phyloP scores from a whole-genome alignment of 768 basidiomycete genomes.

The Amanita exitialis region DNA sequence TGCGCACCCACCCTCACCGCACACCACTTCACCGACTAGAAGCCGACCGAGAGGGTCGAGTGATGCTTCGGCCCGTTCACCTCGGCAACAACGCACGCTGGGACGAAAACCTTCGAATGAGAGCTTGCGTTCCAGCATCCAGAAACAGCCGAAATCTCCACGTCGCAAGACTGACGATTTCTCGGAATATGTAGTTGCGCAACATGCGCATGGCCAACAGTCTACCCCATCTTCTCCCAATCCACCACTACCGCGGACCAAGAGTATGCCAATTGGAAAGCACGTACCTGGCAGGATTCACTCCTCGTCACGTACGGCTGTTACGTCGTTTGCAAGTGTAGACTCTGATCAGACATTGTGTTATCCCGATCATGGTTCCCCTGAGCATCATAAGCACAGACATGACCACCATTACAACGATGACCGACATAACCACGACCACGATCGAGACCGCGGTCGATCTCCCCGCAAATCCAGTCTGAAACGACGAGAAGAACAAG shows the following conservation, averaged over 20 bases:
- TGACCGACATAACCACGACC: constrained; percentile 7
- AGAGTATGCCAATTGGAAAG: constrained; percentile 31
- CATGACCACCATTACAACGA: constrained; percentile 7
- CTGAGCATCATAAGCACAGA: constrained; percentile 1
- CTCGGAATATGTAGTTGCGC: neutral
- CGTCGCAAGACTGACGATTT: constrained; percentile 7
- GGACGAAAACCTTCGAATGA: constrained; percentile 15
- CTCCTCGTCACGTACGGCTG: constrained; percentile 11
- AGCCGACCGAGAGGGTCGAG: constrained; percentile 18
- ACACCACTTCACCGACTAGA: constrained; percentile 10
- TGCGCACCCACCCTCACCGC: neutral
- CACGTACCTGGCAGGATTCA: constrained; percentile 1
- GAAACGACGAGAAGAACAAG: constrained; percentile 14
- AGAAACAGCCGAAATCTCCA: constrained; percentile 13
- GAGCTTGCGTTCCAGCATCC: constrained; percentile 14
- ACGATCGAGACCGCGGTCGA: constrained; percentile 17
- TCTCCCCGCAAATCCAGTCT: constrained; percentile 17
- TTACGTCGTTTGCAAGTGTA: constrained; percentile 12
- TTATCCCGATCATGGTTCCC: neutral
- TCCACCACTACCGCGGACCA: constrained; percentile 26
- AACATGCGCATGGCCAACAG: neutral
- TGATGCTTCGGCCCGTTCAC: constrained; percentile 11
- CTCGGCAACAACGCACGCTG: constrained; percentile 7
- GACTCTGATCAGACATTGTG: constrained; percentile 6
- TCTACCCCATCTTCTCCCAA: neutral